Conservation (phyloP, 1,284 basidiomycete species). For the Rhodotorula mucilaginosa region DNA sequence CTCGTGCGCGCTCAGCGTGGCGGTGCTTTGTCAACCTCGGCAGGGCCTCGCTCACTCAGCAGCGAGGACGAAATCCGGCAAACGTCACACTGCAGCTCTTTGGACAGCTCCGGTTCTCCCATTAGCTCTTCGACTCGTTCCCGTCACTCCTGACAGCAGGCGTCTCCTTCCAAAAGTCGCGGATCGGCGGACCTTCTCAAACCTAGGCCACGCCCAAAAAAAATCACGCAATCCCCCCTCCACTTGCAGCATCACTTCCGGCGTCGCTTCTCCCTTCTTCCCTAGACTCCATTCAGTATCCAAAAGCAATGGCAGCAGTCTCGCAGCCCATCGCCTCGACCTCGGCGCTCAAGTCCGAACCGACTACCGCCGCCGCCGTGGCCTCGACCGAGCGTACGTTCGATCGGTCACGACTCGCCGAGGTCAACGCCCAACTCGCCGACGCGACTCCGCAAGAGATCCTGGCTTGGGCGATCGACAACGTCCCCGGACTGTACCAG, state of each 20-base stretch:
- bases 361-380: neutral
- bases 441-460: conserved; percentile 74
- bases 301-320: neutral
- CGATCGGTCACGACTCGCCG: conserved; percentile 51
- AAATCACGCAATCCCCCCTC: neutral
- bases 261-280: neutral
- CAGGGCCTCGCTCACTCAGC: neutral
- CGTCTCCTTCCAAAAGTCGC: neutral
- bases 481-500: conserved; percentile 58
- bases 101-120: too few species aligned
- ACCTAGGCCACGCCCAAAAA: neutral
- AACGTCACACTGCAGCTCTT: too few species aligned
- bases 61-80: too few species aligned
- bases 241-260: neutral
- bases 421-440: conserved; percentile 70
- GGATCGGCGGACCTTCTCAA: neutral
- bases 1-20: too few species aligned
- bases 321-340: conserved; percentile 3
- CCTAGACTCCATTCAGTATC: neutral
- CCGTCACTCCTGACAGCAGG: neutral
- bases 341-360: neutral
- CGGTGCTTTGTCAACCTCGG: neutral
- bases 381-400: conserved; percentile 10
- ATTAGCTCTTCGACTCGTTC: too few species aligned
- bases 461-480: conserved; percentile 73